Percentiles rank a stretch among this genome's conserved stretches.
Evolutionary conservation across 2,329 filamentous ascomycete species (phyloP).

Genomic region (Geosmithia flava): DNA sequence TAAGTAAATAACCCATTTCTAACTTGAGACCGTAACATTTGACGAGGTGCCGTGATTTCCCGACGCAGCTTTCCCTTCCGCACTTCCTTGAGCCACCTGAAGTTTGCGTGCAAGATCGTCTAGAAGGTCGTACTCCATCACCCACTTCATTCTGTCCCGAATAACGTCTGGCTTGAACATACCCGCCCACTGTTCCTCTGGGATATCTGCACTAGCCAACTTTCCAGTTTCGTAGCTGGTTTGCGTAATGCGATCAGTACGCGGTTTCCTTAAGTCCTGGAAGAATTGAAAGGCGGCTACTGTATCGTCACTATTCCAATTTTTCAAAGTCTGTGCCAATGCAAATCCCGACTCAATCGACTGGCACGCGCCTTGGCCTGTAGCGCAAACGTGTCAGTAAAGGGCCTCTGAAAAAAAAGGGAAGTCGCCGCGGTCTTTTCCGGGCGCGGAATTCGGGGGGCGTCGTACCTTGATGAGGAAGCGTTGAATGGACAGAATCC

Average conservation of each 20-base stretch:
- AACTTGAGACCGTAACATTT: too few relatives aligned
- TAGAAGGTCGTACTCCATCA: slow-evolving; percentile 21
- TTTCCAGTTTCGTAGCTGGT: slow-evolving; percentile 21
- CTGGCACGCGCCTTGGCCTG: slow-evolving; percentile 17
- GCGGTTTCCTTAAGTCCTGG: slow-evolving; percentile 19
- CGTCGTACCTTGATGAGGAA: slow-evolving; percentile 18
- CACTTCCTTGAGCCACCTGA: not conserved
- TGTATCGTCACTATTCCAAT: slow-evolving; percentile 15
- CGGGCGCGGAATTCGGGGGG: too few relatives aligned
- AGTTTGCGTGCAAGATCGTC: slow-evolving; percentile 10
- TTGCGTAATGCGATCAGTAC: slow-evolving; percentile 18
- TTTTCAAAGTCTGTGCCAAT: slow-evolving; percentile 15
- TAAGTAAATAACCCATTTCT: too few relatives aligned
- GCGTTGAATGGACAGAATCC: slow-evolving; percentile 19
- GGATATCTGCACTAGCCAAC: slow-evolving; percentile 18
- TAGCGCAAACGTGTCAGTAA: too few relatives aligned
- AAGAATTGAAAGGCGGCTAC: slow-evolving; percentile 18
- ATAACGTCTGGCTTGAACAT: slow-evolving; percentile 14
- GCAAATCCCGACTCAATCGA: slow-evolving; percentile 19
- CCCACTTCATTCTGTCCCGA: slow-evolving; percentile 19
- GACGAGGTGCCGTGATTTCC: not conserved
- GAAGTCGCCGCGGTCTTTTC: too few relatives aligned
- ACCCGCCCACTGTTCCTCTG: slow-evolving; percentile 12
- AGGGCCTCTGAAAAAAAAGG: too few relatives aligned
- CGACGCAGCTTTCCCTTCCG: not conserved